phyloP scores from a whole-genome alignment of 176 grass and related monocot species.

The Musa schizocarpa region DNA sequence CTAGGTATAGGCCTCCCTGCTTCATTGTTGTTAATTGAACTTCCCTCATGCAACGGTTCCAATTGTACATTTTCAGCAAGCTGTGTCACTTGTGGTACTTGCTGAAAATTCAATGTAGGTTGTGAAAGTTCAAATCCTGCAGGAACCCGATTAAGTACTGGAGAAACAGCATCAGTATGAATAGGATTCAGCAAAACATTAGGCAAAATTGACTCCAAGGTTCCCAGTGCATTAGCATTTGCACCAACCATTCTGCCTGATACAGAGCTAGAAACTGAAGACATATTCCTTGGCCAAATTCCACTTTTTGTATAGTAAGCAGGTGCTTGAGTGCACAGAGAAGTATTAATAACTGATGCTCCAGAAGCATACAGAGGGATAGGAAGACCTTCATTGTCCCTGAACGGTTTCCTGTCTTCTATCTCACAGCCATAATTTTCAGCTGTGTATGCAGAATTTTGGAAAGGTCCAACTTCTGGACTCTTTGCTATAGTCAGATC shows the following conservation, averaged over 20 bases:
- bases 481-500: slow-evolving; percentile 16
- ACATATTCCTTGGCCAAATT: neutral
- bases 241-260: slow-evolving; percentile 20
- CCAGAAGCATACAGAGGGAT: slow-evolving; percentile 26
- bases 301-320: neutral
- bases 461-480: slow-evolving; percentile 3
- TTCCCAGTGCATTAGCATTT: slow-evolving; percentile 44
- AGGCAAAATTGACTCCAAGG: slow-evolving; percentile 67
- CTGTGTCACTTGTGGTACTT: slow-evolving; percentile 27
- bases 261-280: neutral
- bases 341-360: slow-evolving; percentile 14
- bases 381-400: slow-evolving; percentile 37
- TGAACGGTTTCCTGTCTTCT: slow-evolving; percentile 66
- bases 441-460: neutral
- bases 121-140: slow-evolving; percentile 33
- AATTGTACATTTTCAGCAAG: slow-evolving; percentile 18
- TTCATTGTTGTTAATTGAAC: slow-evolving; percentile 26
- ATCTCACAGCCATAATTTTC: slow-evolving; percentile 6
- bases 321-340: slow-evolving; percentile 11
- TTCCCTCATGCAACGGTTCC: slow-evolving; percentile 18
- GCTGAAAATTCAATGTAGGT: slow-evolving; percentile 21
- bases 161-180: slow-evolving; percentile 37
- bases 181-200: slow-evolving; percentile 42
- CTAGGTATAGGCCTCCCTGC: slow-evolving; percentile 37
- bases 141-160: slow-evolving; percentile 9